A percentile compares a stretch with the other conserved stretches of the same genome.
phyloP scores from a whole-genome alignment of 805 yeast species.

The Candida sithepensis region DNA sequence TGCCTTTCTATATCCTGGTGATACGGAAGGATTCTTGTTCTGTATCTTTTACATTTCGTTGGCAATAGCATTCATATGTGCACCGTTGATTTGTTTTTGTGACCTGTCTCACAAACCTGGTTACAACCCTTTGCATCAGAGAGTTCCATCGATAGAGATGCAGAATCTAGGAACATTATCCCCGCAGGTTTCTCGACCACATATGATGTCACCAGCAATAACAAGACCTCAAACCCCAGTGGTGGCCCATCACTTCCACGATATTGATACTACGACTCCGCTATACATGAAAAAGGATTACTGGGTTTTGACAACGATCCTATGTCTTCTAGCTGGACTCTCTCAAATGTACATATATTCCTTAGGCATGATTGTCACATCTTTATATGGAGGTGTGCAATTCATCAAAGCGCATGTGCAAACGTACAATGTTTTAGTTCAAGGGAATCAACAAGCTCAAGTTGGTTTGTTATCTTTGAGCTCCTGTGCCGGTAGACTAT shows the following conservation, averaged over 20 bases:
- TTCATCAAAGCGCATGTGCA: constrained; percentile 10
- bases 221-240: constrained; percentile 1
- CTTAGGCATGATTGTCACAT: constrained; percentile 64
- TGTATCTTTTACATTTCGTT: constrained; percentile 42
- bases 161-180: constrained; percentile 8
- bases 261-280: not conserved
- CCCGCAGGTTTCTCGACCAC: not conserved
- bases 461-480: constrained; percentile 68
- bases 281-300: constrained; percentile 35
- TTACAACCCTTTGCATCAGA: not conserved
- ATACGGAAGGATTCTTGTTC: constrained; percentile 51
- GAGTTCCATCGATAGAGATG: not conserved
- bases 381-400: constrained; percentile 33
- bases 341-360: constrained; percentile 77
- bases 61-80: constrained; percentile 39
- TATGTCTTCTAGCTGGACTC: constrained; percentile 58
- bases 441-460: constrained; percentile 61
- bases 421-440: constrained; percentile 30
- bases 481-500: constrained; percentile 62
- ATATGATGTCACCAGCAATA: constrained; percentile 6
- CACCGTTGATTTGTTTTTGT: constrained; percentile 42
- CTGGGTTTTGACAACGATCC: constrained; percentile 46
- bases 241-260: not conserved
- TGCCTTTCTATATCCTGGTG: constrained; percentile 49
- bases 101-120: constrained; percentile 33